phyloP scores from a whole-genome alignment of 2,329 filamentous ascomycete genomes.

The Clarireedia homoeocarpa region DNA sequence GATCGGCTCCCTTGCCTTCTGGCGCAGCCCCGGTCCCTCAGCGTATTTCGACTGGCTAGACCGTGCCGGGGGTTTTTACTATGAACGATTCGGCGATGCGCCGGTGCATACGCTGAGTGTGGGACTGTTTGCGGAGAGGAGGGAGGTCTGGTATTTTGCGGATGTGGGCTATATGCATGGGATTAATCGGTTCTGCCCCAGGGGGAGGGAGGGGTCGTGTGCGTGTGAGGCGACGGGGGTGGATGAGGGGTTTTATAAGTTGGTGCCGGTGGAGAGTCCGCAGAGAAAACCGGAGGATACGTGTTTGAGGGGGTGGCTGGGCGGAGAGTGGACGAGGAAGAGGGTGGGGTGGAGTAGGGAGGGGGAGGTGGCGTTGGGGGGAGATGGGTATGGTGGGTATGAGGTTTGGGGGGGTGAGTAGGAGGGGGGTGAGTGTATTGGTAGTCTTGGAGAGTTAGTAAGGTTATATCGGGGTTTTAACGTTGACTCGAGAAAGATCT shows the following conservation, averaged over 20 bases:
- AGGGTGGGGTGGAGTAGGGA: constrained; percentile 35
- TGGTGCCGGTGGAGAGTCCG: constrained; percentile 39
- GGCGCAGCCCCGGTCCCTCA: constrained; percentile 71
- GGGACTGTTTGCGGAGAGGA: constrained; percentile 74
- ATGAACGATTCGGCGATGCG: constrained; percentile 94
- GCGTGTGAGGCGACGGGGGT: constrained; percentile 37
- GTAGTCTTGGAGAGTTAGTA: too few relatives aligned
- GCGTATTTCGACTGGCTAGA: constrained; percentile 78
- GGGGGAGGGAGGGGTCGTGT: constrained; percentile 28
- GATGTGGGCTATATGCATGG: constrained; percentile 94
- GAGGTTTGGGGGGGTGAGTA: constrained; percentile 9
- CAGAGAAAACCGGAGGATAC: constrained; percentile 39
- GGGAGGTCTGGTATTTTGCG: constrained; percentile 94
- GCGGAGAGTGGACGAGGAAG: constrained; percentile 36
- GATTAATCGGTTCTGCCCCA: constrained; percentile 35
- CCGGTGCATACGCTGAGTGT: constrained; percentile 94
- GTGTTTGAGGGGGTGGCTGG: constrained; percentile 39
- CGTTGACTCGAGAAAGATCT: too few relatives aligned
- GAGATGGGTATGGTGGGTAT: constrained; percentile 39
- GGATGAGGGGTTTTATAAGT: constrained; percentile 39
- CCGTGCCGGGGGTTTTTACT: constrained; percentile 89
- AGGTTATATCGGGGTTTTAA: too few relatives aligned
- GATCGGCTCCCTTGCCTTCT: constrained; percentile 84
- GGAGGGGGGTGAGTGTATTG: too few relatives aligned
- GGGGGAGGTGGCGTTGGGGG: constrained; percentile 34